phyloP scores from a whole-genome alignment of 495 filamentous ascomycete genomes.

The Chaetomidium leptoderma region DNA sequence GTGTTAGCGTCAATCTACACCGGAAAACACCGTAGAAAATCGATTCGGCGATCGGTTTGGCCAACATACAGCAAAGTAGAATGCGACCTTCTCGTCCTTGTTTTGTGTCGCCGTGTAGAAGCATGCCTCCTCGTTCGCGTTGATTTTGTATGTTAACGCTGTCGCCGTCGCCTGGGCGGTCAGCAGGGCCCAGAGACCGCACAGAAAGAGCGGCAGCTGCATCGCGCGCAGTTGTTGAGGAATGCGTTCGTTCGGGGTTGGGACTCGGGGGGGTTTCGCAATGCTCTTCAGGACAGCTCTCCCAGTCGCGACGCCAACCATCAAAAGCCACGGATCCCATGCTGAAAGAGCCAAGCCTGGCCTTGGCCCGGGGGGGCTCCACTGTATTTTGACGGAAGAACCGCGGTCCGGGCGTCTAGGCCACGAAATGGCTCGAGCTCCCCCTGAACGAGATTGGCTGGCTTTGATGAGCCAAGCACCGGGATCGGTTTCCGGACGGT shows the following conservation, averaged over 20 bases:
- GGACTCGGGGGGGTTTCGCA: slow-evolving; percentile 8
- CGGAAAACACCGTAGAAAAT: too few species aligned
- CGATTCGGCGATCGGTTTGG: neutral
- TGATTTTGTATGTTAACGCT: slow-evolving; percentile 89
- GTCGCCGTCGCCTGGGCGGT: slow-evolving; percentile 64
- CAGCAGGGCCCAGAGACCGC: slow-evolving; percentile 62
- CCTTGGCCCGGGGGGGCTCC: neutral
- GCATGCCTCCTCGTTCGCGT: slow-evolving; percentile 88
- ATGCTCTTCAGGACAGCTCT: slow-evolving; percentile 27
- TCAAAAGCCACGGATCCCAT: slow-evolving; percentile 21
- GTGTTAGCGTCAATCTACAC: neutral
- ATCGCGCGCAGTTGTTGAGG: slow-evolving; percentile 34
- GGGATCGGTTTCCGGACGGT: slow-evolving; percentile 16
- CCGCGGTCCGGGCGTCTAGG: slow-evolving; percentile 24
- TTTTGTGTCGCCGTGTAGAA: slow-evolving; percentile 79
- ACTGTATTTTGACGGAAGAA: slow-evolving; percentile 26
- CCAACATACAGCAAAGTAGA: slow-evolving; percentile 89
- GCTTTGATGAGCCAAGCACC: neutral
- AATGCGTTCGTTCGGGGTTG: slow-evolving; percentile 11
- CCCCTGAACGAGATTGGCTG: too few species aligned
- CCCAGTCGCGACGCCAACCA: slow-evolving; percentile 24
- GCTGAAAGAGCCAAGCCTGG: slow-evolving; percentile 6
- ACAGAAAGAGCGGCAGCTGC: slow-evolving; percentile 46
- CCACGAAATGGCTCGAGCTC: neutral
- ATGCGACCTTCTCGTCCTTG: slow-evolving; percentile 82